phyloP scores from a whole-genome alignment of 495 filamentous ascomycete genomes.

The Apiosordaria backusii region DNA sequence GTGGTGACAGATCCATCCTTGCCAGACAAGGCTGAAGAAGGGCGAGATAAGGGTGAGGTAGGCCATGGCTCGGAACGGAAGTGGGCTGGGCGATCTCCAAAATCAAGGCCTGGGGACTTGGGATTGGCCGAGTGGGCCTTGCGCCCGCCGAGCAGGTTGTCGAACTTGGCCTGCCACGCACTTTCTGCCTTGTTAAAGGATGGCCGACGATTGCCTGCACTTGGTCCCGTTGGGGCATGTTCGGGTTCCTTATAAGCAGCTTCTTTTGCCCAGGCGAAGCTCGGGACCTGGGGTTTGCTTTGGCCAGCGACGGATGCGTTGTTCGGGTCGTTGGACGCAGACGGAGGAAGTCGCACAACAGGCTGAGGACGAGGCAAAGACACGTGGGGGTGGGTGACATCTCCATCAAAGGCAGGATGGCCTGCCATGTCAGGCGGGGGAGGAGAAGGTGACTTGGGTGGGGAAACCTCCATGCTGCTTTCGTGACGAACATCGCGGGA shows the following conservation, averaged over 20 bases:
- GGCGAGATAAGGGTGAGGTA: conserved; percentile 50
- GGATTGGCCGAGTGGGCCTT: conserved; percentile 53
- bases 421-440: conserved; percentile 68
- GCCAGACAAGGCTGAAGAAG: background rate
- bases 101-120: conserved; percentile 51
- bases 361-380: conserved; percentile 64
- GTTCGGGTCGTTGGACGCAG: conserved; percentile 2
- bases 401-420: conserved; percentile 69
- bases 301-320: conserved; percentile 10
- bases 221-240: background rate
- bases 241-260: conserved; percentile 25
- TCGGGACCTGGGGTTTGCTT: conserved; percentile 15
- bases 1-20: conserved; percentile 39
- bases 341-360: conserved; percentile 68
- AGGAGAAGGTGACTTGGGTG: conserved; percentile 57
- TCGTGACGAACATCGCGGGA: conserved; percentile 14
- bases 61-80: background rate
- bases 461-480: conserved; percentile 18
- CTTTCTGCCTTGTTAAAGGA: conserved; percentile 16
- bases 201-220: background rate
- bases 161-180: conserved; percentile 72
- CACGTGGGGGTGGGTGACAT: conserved; percentile 61
- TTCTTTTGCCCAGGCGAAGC: conserved; percentile 28
- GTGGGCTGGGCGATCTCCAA: conserved; percentile 39
- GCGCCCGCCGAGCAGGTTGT: conserved; percentile 59